These are phyloP conservation scores for Tricholoma sp. DNA, from an alignment of 768 basidiomycete species.

Conservation along the genomic window DNA sequence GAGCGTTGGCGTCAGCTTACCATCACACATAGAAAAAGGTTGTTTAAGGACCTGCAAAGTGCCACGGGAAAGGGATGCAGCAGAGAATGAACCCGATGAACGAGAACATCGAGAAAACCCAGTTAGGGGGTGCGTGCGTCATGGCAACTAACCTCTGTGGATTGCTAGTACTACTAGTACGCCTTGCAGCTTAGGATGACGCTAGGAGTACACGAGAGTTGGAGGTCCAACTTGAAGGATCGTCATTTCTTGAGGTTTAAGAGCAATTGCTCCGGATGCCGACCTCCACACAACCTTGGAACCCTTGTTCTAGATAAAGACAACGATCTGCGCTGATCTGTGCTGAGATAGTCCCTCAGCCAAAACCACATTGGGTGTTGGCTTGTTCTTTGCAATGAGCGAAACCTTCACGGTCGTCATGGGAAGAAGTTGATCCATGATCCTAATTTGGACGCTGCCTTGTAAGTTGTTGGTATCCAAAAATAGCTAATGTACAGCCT, in stretches of 20 bases:
- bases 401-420: too few species aligned
- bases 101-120: neutral
- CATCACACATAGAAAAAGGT: neutral
- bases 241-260: neutral
- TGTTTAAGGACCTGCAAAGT: constrained; percentile 10
- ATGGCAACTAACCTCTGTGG: neutral
- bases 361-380: too few species aligned
- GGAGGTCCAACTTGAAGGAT: too few species aligned
- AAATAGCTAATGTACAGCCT: too few species aligned
- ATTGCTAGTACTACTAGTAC: too few species aligned
- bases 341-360: too few species aligned
- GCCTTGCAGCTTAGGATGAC: too few species aligned
- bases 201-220: neutral
- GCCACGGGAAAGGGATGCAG: neutral
- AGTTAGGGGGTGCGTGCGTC: neutral
- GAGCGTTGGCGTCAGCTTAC: neutral
- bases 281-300: neutral
- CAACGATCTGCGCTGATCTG: too few species aligned
- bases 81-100: neutral
- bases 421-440: too few species aligned
- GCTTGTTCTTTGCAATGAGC: too few species aligned
- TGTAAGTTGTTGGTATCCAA: too few species aligned
- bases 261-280: neutral
- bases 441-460: too few species aligned
- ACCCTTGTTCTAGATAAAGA: neutral